Base-by-base conservation (phyloP, 2,329 filamentous ascomycete species). In the Arthrobotrys pseudoclavata region DNA sequence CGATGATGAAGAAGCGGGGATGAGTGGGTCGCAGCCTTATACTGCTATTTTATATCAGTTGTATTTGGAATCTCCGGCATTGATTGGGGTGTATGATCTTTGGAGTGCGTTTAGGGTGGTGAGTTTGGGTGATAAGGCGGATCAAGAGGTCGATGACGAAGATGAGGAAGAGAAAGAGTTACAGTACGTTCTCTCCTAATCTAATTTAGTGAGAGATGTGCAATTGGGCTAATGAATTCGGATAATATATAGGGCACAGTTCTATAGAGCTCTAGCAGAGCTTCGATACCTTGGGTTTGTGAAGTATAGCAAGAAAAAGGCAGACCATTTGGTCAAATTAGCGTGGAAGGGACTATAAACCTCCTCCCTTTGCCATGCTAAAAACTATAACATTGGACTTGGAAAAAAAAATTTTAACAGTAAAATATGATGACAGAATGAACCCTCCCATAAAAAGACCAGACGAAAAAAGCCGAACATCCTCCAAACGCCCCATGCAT, bases 261-360 rank as follows among this genome's bases (percentile, higher is more conserved):
- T 98, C 84, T 97, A 97, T 84, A 88, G 90, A 77, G 92, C 89
- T 4, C 84, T 98, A 79, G 93, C 95, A 0, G 96, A 99, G 84
- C 84, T 99, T 83, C 91, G 91, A 83, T 89, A 91, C 67, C 86
- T 99, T 81, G 96, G 96, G 6, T 91, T 97, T 84, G 88, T 98
- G 78, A 97, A 96, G 85, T 87, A 88, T 78, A 98, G 91, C 82
- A 92, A 91, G 84, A 97, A 94, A 86, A 97, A 97, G 86, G 89
- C 90, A 24, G 96, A 98, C 83, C 95, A 98, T 84, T 86, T 98
- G 80, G 91, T 93, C 45, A 98, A 97, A 86, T 87, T 94, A 40
- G 85, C 87, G 63, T 92, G 91, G 89, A 94, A 92, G 83, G 96
- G 95, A 81, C 85, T 96, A 78, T 89, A 40, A 37, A 37, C 20